Percentiles rank a stretch among this genome's conserved stretches.
Evolutionary conservation across 306 rosid species (phyloP).

Genomic region (Dryas alaskensis): DNA sequence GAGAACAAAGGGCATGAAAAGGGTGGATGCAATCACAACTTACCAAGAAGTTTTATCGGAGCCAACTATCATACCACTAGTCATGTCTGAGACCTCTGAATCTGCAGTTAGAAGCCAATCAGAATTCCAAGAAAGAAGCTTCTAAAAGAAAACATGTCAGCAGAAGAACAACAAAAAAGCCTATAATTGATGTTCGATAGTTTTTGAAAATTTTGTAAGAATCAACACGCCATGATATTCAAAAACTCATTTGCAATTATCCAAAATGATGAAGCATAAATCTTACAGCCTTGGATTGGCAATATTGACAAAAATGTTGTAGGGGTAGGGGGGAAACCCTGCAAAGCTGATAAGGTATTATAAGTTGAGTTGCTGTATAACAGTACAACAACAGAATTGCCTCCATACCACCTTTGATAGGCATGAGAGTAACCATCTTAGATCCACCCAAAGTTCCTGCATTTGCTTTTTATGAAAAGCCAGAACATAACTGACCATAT

Average conservation of each 20-base stretch:
- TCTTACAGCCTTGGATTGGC: background rate
- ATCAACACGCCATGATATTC: background rate
- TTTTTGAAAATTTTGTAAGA: background rate
- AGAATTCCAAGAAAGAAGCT: slow-evolving; percentile 19
- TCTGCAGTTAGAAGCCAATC: slow-evolving; percentile 27
- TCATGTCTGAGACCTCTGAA: slow-evolving; percentile 35
- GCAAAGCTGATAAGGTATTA: background rate
- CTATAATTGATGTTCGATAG: too few relatives aligned
- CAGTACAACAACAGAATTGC: background rate
- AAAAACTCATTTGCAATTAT: background rate
- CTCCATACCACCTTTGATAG: background rate
- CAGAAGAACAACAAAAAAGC: slow-evolving; percentile 1
- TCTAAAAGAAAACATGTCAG: background rate
- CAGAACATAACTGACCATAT: background rate
- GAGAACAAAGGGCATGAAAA: slow-evolving; percentile 7
- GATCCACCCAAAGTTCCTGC: background rate
- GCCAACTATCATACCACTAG: slow-evolving; percentile 28
- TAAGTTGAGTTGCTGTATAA: background rate
- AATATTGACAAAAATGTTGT: background rate
- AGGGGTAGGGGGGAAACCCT: background rate
- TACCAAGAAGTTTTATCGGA: slow-evolving; percentile 42
- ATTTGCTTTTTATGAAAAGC: background rate
- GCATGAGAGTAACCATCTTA: background rate
- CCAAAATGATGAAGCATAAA: background rate
- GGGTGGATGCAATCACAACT: slow-evolving; percentile 33